Evolutionary conservation across 768 basidiomycete genomes (phyloP), one percentile per base, ranked within the genome.

Genomic region (Psilocybe tampanensis): DNA sequence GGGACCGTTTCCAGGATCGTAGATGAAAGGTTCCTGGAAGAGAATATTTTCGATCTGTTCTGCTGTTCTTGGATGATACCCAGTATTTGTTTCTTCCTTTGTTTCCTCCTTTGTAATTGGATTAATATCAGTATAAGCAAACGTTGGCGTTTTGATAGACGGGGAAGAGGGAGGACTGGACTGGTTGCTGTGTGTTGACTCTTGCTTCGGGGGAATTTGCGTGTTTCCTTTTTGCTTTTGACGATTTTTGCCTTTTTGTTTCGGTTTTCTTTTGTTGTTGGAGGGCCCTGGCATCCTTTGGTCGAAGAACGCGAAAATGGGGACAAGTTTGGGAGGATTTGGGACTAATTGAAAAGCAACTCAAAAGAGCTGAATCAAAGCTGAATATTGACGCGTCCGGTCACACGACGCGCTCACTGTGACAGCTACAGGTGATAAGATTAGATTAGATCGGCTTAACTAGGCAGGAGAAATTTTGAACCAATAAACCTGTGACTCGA

Each of bases 1-100:
- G 8, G 89, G 88, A 0, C 92, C 91, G 58, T 86, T 89, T 29
- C 91, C 91, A 0, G 89, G 89, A 68, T 93, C 88, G 58, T 88
- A 73, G 18, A 93, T 89, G 63, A 85, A 87, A 12, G 90, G 89
- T 33, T 73, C 64, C 55, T 79, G 68, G 15, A 75, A 72, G 47
- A 76, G 61, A 29, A 68, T 60, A 21, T 59, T 50, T 41, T 67
- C 69, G 18, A 62, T 50, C 48, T 61, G 24, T 29, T 53, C 42
- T 9, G 51, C 48, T 24, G 23, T 44, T 26, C 51, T 22, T 4
- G 63, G 54, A 9, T 60, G 24, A 18, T 59, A 50, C 18, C 56
- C 52, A 11, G 49, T 32, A 26, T n/a, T n/a, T n/a, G 45, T 36
- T 2, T 52, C 33, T 17, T 58, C 52, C 44, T 60, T 64, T 17